Base-by-base conservation (phyloP, 257 asterid genomes). In the Solanum neorickii region DNA sequence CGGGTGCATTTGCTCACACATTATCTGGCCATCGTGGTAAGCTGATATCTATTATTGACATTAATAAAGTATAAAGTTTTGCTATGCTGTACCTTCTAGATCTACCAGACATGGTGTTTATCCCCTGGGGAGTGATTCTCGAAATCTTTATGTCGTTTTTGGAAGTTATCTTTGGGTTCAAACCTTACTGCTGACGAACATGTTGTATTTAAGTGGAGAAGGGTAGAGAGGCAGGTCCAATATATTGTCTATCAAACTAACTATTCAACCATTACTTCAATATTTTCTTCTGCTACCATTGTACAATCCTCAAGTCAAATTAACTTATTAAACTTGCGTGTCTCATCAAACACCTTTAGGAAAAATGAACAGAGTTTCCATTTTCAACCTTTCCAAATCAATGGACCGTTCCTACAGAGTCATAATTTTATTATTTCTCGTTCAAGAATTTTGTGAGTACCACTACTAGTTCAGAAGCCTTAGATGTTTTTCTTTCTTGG, bases 11-110 rank as follows among this genome's bases (percentile, higher is more conserved):
- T 91, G 89, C 99, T 69, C 99, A 97, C 91, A 97, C 99, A 46
- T 92, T 97, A 90, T 97, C 99, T 82, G 99, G 99, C 83, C 99
- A 97, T 91, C 99, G 98, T 73, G 99, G 99, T 97, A 97, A 78
- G 98, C 16, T 11, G 82, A 72, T 86, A 47, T 49, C 85, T 87
- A 56, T 88, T 23, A 66, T 12, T 15, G 84, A 10, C 68, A 46
- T 80, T 47, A 47, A 47, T 80, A 18, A 49, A 82, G 46, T 82
- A 82, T 49, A 49, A 31, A 31, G 21, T 29, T 82, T 82, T 82
- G 69, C 85, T 18, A 49, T 31, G 65, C 44, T 82, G 35, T 49
- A 18, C 69, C 85, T 82, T 82, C 29, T 82, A 49, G 69, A 82
- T 82, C 85, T 29, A 47, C 20, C 29, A 29, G 10, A 46, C 84